A percentile compares a stretch with the other conserved stretches of the same genome.
These are phyloP conservation scores for Nicotiana undulata DNA, from an alignment of 257 asterid genomes.

Conservation along the genomic window DNA sequence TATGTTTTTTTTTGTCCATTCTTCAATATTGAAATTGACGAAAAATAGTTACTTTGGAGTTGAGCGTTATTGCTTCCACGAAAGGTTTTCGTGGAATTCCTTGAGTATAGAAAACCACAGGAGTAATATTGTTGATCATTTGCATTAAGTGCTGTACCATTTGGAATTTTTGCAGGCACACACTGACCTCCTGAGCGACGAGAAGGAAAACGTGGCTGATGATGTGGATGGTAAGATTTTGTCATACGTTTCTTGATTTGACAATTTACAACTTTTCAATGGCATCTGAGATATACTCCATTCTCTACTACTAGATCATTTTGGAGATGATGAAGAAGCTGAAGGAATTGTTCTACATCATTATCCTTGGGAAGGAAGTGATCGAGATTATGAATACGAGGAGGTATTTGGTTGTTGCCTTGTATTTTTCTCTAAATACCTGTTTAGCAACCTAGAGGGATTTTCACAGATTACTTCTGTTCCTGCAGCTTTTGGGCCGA, in stretches of 20 bases:
- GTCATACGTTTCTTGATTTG: no score
- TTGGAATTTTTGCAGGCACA: conserved; percentile 39
- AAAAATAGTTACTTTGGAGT: no score
- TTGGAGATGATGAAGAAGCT: conserved; percentile 74
- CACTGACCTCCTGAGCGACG: conserved; percentile 56
- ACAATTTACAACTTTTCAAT: background rate
- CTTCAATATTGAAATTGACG: no score
- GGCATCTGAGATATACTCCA: background rate
- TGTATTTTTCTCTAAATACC: background rate
- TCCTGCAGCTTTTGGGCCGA: conserved; percentile 73
- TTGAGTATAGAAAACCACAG: background rate
- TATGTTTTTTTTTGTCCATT: no score
- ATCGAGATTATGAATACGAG: conserved; percentile 77
- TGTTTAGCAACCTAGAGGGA: background rate
- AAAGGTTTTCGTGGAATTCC: background rate
- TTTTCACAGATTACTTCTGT: background rate
- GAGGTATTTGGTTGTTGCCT: conserved; percentile 37
- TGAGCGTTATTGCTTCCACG: no score
- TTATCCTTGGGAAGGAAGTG: conserved; percentile 91
- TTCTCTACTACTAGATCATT: conserved; percentile 30
- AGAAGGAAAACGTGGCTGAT: conserved; percentile 50
- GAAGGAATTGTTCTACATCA: conserved; percentile 66
- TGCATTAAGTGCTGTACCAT: no score
- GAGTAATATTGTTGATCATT: background rate
- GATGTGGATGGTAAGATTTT: conserved; percentile 51